A percentile compares a stretch with the other conserved stretches of the same genome.
Evolutionary conservation across 2,329 filamentous ascomycete species (phyloP).

Genomic region (Xylariaceae sp.): DNA sequence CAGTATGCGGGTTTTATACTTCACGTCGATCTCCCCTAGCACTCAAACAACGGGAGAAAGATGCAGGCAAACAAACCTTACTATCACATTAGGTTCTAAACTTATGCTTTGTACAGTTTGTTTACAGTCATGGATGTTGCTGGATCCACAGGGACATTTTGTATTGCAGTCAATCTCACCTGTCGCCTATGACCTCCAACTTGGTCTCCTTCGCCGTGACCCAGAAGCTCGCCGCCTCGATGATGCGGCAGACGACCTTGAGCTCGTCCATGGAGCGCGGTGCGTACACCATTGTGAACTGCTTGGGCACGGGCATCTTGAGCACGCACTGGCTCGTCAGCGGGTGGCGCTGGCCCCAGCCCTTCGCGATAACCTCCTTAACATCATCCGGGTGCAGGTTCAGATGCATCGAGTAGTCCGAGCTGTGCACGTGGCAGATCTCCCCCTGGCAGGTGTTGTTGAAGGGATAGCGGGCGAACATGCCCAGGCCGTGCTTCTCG

Average conservation of each 20-base stretch:
- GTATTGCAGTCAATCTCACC: slow-evolving; percentile 1
- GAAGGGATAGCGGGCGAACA: slow-evolving; percentile 69
- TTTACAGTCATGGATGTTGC: background rate
- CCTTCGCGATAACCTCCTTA: slow-evolving; percentile 68
- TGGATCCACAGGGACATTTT: background rate
- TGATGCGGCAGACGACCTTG: slow-evolving; percentile 66
- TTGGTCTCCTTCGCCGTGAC: slow-evolving; percentile 51
- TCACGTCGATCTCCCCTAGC: too few species aligned
- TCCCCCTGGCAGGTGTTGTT: slow-evolving; percentile 78
- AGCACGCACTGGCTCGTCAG: slow-evolving; percentile 66
- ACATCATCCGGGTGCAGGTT: slow-evolving; percentile 80
- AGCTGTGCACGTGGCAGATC: slow-evolving; percentile 77
- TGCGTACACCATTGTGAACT: slow-evolving; percentile 83
- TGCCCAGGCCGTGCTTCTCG: slow-evolving; percentile 78
- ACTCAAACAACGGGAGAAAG: too few species aligned
- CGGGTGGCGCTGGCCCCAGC: slow-evolving; percentile 76
- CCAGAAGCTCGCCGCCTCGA: slow-evolving; percentile 75
- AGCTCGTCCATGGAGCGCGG: slow-evolving; percentile 69
- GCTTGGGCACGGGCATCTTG: slow-evolving; percentile 68
- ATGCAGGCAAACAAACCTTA: background rate
- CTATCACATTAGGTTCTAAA: background rate
- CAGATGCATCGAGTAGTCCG: slow-evolving; percentile 77
- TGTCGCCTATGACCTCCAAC: slow-evolving; percentile 28
- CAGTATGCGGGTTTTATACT: too few species aligned
- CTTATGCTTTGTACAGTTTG: background rate